These are phyloP conservation scores for Erythrobasidium hasegawianum DNA, from an alignment of 1,284 basidiomycete genomes.

Conservation along the genomic window DNA sequence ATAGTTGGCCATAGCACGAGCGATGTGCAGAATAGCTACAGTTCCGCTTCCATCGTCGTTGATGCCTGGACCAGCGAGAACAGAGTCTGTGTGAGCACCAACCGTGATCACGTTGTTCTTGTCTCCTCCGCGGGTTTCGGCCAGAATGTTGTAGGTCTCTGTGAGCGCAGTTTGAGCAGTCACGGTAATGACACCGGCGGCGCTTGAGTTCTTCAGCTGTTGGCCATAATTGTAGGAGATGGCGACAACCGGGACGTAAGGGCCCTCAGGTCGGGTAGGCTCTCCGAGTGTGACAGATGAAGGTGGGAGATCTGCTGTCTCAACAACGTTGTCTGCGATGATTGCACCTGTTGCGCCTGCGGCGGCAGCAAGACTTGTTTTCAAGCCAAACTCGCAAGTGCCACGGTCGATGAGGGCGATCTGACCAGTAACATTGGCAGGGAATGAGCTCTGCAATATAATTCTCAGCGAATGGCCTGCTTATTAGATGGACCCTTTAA, in stretches of 20 bases:
- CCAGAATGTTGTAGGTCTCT: conserved; percentile 16
- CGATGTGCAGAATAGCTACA: conserved; percentile 8
- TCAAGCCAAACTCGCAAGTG: conserved; percentile 19
- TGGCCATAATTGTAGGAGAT: conserved; percentile 12
- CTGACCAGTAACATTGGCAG: conserved; percentile 10
- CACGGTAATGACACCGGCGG: conserved; percentile 2
- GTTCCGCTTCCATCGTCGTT: conserved; percentile 31
- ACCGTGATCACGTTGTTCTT: conserved; percentile 21
- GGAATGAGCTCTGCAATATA: conserved; percentile 13
- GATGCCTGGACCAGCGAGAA: conserved; percentile 17
- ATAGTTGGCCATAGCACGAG: conserved; percentile 2
- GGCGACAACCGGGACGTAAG: conserved; percentile 8
- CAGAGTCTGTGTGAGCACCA: conserved; percentile 21
- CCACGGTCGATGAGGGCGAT: conserved; percentile 22
- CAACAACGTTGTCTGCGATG: conserved; percentile 17
- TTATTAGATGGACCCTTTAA: neutral
- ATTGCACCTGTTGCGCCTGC: conserved; percentile 13
- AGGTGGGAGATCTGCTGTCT: conserved; percentile 4
- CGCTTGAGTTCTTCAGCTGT: conserved; percentile 1
- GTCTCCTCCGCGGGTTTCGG: conserved; percentile 15
- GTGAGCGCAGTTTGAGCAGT: conserved; percentile 10
- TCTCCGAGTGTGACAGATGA: conserved; percentile 15
- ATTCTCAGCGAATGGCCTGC: too few species aligned
- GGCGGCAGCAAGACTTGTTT: conserved; percentile 5
- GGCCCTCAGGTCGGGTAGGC: conserved; percentile 10